Evolutionary conservation across 768 basidiomycete species (phyloP).

Genomic region (Favolaschia claudopus): DNA sequence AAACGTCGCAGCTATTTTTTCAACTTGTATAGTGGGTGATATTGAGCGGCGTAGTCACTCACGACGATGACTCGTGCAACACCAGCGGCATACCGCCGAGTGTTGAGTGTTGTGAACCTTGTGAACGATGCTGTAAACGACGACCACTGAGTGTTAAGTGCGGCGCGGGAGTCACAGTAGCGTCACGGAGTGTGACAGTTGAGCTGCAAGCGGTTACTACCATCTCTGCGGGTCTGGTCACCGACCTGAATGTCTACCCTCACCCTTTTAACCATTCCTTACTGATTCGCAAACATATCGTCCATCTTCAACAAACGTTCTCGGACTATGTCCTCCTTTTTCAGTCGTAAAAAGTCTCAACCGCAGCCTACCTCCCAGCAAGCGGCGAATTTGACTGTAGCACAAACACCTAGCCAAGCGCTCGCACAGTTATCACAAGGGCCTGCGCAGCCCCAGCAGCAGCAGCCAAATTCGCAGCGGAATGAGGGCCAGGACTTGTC

Average conservation of each 20-base stretch:
- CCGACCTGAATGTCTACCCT: constrained; percentile 21
- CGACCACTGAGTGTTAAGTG: too few species aligned
- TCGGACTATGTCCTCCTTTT: constrained; percentile 94
- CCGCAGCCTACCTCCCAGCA: constrained; percentile 55
- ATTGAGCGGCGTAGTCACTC: too few species aligned
- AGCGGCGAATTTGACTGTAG: constrained; percentile 58
- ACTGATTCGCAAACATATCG: constrained; percentile 81
- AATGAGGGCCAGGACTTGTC: constrained; percentile 32
- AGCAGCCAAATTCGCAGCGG: constrained; percentile 31
- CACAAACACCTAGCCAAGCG: constrained; percentile 73
- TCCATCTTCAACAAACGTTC: constrained; percentile 66
- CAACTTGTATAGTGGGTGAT: too few species aligned
- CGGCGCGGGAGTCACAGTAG: too few species aligned
- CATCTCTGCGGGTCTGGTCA: constrained; percentile 1
- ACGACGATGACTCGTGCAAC: neutral
- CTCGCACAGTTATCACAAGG: constrained; percentile 62
- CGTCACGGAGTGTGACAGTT: too few species aligned
- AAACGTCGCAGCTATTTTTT: constrained; percentile 81
- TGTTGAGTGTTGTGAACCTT: too few species aligned
- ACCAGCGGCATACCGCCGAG: too few species aligned
- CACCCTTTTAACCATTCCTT: constrained; percentile 35
- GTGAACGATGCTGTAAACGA: too few species aligned
- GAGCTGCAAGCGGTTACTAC: too few species aligned
- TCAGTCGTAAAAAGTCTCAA: constrained; percentile 83
- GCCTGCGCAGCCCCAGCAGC: constrained; percentile 38